Base-by-base conservation (phyloP, 2,329 filamentous ascomycete genomes). In the Beauveria sp. region DNA sequence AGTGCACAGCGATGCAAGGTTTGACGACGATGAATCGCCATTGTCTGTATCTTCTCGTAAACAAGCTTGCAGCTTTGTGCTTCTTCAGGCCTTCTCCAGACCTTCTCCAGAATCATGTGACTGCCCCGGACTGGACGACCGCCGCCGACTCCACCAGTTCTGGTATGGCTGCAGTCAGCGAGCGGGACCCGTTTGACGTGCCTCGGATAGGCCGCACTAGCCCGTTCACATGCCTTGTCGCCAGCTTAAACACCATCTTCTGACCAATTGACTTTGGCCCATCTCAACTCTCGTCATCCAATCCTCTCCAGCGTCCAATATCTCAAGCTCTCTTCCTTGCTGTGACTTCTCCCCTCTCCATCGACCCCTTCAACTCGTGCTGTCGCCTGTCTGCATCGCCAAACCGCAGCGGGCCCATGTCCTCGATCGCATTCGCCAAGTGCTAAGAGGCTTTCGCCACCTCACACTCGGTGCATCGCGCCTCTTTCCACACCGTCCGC, bases 201-300 rank as follows among this genome's bases (percentile, higher is more conserved):
- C 60, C 60, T 61, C 60, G 60, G 60, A 61, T 61, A 61, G 52
- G 16, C 50, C 52, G 52, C 38, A 50, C 45, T 55, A 57, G 60
- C 45, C 45, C 53, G 38, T 61, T 61, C 60, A 61, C 60, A 61
- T 61, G 60, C 34, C 50, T 47, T 8, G 22, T 52, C 46, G 53
- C 40, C 51, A 30, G 51, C 28, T 45, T 28, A 14, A 40, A 30
- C 50, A 53, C 4, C 50, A 53, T 12, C 50, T n/a, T 47, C 47
- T 45, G 20, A 22, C 47, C 50, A 40, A 54, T 53, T 47, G 42
- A n/a, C 58, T 46, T 47, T 45, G 16, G n/a, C 3, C 38, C 47
- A 38, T 53, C 26, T 43, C 24, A 51, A 43, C n/a, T 28, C 26
- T 47, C 18, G 12, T 34, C 49, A 46, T 60, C 24, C 49, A 46